Evolutionary conservation across 768 basidiomycete species (phyloP), one percentile per base, ranked within the genome.

Genomic region (Termitomyces titanicus): DNA sequence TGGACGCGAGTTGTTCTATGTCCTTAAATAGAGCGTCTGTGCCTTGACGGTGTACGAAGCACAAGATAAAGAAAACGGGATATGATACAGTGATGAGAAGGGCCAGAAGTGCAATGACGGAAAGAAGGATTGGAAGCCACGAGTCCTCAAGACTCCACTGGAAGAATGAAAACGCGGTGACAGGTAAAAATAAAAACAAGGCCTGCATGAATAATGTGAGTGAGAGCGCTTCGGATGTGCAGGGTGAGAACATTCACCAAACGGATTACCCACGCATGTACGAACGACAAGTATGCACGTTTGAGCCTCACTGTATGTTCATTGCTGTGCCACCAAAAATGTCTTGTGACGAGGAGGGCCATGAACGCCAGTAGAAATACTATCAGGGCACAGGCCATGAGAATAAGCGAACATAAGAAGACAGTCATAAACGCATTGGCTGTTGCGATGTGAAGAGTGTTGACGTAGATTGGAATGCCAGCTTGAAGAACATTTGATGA

Each of bases 61-160:
- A 79, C 57, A 85, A 58, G 37, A 83, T 74, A 54, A 75, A 65
- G 66, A 83, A 68, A 52, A 76, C 65, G 1, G 82, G 76, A 59
- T 80, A 77, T 22, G 74, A 62, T 39, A 93, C 72, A 55, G 77
- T 64, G 10, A 73, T 70, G 31, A 79, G 43, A 31, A 89, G 69
- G 44, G 68, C 71, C 44, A 89, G 63, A 66, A 94, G 73, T 11
- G 79, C 68, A 55, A 95, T 63, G 56, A 88, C 87, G 2, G 94
- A 89, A 38, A 98, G 76, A 34, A 96, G 74, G 61, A 85, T 79
- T 0, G 93, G 81, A 2, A 96, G 77, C 87, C 92, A 93, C 0
- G 94, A 94, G 70, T 98, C 94, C 55, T 82, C 74, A 58, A 94
- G 75, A 0, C 89, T 91, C 92, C 94, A 98, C 68, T 98, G 94